Base-by-base conservation (phyloP, 78 protist genomes). In the Polysphondylium violaceum region DNA sequence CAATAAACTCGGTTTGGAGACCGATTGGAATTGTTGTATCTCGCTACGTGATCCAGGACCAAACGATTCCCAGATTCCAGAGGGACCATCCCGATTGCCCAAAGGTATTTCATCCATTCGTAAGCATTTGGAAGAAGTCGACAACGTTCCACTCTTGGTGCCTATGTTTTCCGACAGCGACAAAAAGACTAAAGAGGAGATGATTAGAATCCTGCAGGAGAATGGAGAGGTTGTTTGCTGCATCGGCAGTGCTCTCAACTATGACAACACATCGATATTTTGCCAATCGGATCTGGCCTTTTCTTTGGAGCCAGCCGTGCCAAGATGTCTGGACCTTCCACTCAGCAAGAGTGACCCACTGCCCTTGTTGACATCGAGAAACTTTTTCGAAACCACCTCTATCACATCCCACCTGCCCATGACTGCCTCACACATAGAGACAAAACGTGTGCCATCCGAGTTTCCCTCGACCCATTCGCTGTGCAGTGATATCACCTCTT, bases 21-120 rank as follows among this genome's bases (percentile, higher is more conserved):
- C 96, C 33, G 96, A 88, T 85, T 94, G 96, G 96, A 94, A 94
- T 53, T 87, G 93, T 47, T 83, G 93, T 51, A 91, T 94, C 19
- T 68, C 92, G 0, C 65, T 94, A 25, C 31, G 64, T 4, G 94
- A 88, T 53, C 88, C 88, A 7, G 96, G 19, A 23, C 89, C 74
- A 16, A 68, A 74, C 23, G 87, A 73, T 71, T 86, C 9, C 3
- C 88, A 83, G 2, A 40, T 31, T 0, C 47, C 87, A 0, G 96
- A 94, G 67, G 87, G 86, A n/a, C 88, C 87, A 21, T 92, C 96
- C 2, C 69, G 79, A 25, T 50, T 94, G 16, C 96, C 96, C 23
- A 43, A 40, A 7, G 96, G 96, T 38, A 94, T 94, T 27, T 40
- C 86, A 12, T 31, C 88, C 19, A 88, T 94, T 36, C 33, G 93